phyloP scores from a whole-genome alignment of 1,284 basidiomycete genomes.

The Caloboletus inedulis region DNA sequence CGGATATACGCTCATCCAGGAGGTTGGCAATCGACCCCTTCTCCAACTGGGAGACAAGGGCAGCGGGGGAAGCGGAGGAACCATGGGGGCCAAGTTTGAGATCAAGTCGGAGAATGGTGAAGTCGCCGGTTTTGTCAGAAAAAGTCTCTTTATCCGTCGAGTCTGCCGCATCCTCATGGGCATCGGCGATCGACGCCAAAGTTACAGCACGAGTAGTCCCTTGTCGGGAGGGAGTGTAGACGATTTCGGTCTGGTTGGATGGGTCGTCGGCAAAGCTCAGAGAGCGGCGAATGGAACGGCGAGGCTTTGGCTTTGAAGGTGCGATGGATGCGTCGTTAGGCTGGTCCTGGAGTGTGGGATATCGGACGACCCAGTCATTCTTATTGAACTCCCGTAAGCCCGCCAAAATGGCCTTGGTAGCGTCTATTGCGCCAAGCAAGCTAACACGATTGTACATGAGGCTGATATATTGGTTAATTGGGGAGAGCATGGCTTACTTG shows the following conservation, averaged over 20 bases:
- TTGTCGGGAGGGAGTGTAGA: constrained; percentile 49
- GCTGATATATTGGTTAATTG: neutral
- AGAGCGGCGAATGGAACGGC: constrained; percentile 55
- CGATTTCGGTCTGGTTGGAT: constrained; percentile 60
- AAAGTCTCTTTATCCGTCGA: constrained; percentile 41
- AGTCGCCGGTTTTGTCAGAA: constrained; percentile 51
- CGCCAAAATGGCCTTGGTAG: constrained; percentile 65
- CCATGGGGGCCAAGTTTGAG: constrained; percentile 83
- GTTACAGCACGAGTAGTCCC: constrained; percentile 56
- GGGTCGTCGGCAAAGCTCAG: constrained; percentile 84
- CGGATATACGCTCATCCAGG: constrained; percentile 81
- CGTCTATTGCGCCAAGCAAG: constrained; percentile 71
- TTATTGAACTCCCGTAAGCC: constrained; percentile 83
- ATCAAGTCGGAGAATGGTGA: constrained; percentile 88
- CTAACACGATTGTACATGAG: constrained; percentile 39
- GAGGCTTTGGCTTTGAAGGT: constrained; percentile 32
- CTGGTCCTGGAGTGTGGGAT: constrained; percentile 61
- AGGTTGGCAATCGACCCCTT: constrained; percentile 91
- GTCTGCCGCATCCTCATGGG: constrained; percentile 35
- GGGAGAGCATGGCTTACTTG: constrained; percentile 43
- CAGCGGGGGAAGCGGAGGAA: constrained; percentile 66
- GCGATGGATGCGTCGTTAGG: constrained; percentile 22
- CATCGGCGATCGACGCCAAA: constrained; percentile 50
- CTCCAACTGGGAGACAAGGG: constrained; percentile 89
- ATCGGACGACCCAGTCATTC: constrained; percentile 82